Conservation (phyloP, 331 rosid genomes). For the Phaseolus coccineus region DNA sequence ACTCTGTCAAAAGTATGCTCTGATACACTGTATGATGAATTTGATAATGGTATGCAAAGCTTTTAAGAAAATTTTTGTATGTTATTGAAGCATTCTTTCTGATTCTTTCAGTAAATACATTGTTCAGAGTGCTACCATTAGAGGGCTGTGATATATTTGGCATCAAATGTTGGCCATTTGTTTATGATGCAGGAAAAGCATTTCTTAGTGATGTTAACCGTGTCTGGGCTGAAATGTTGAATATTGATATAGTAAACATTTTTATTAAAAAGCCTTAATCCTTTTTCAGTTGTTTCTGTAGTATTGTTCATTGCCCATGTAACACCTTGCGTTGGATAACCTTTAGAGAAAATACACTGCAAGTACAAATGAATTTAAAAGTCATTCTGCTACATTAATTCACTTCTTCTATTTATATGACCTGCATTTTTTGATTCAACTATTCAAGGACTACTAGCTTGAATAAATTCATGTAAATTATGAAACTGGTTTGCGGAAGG, state of each 20-base stretch:
- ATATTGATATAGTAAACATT: neutral
- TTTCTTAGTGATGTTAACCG: neutral
- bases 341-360: neutral
- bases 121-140: neutral
- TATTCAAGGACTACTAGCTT: neutral
- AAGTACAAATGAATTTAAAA: neutral
- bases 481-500: neutral
- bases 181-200: neutral
- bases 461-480: neutral
- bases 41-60: too few relatives aligned
- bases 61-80: neutral
- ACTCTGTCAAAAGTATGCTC: slow-evolving; percentile 17
- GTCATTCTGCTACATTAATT: neutral
- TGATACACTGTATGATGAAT: neutral
- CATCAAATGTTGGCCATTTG: neutral
- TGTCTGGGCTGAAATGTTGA: neutral
- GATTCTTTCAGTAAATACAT: neutral
- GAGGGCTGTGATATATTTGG: neutral
- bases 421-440: neutral
- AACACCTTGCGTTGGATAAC: neutral
- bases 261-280: slow-evolving; percentile 10
- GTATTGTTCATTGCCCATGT: neutral
- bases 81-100: neutral
- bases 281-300: neutral
- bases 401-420: neutral